Conservation (phyloP, 345 rosid genomes). For the Eucalyptus grandis region DNA sequence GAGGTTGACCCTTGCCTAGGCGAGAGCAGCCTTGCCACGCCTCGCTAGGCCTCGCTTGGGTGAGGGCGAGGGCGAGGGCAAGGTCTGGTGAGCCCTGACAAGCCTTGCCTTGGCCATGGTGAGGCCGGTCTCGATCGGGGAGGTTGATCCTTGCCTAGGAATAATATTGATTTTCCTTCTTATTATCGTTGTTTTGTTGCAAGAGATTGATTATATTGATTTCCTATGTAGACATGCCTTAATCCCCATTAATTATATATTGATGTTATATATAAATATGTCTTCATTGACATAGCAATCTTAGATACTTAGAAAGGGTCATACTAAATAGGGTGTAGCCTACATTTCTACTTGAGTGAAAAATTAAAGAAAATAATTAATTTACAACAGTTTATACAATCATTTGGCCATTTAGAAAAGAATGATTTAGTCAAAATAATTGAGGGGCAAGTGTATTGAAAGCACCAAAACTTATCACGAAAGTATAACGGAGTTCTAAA, state of each 20-base stretch:
- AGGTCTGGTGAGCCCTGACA: too few relatives aligned
- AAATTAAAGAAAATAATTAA: not conserved
- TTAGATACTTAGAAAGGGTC: not conserved
- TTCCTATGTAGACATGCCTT: not conserved
- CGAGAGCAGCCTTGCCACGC: rapidly evolving
- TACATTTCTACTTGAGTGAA: not conserved
- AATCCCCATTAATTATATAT: not conserved
- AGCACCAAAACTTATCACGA: too few relatives aligned
- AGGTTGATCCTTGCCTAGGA: too few relatives aligned
- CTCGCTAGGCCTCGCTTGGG: too few relatives aligned
- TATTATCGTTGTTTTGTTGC: not conserved
- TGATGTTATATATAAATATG: not conserved
- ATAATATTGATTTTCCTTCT: not conserved
- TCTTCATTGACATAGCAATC: not conserved
- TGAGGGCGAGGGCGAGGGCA: too few relatives aligned
- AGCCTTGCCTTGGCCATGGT: not conserved
- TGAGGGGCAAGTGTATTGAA: too few relatives aligned
- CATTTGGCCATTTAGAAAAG: not conserved
- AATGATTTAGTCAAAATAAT: not conserved
- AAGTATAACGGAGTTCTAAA: too few relatives aligned
- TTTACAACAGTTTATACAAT: not conserved
- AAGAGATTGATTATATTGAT: not conserved
- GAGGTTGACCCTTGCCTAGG: too few relatives aligned
- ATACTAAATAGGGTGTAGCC: not conserved
- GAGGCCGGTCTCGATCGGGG: rapidly evolving